These are phyloP conservation scores for Gossypioides kirkii DNA, from an alignment of 345 rosid genomes.

Conservation along the genomic window DNA sequence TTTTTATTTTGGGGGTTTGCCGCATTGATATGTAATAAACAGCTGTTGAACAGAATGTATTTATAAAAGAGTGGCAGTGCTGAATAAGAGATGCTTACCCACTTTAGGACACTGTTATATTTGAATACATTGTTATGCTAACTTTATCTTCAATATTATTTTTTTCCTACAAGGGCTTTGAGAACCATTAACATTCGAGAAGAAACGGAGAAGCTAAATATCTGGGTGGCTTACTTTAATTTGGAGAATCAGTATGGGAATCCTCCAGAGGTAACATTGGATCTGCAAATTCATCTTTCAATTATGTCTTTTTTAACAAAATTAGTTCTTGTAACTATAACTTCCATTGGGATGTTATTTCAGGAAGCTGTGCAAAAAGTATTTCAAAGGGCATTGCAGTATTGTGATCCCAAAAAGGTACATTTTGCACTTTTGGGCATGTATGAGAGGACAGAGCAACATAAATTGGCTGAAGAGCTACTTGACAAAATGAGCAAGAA, in stretches of 20 bases:
- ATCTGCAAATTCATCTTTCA: not conserved
- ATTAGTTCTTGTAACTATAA: not conserved
- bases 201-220: slow-evolving; percentile 88
- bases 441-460: slow-evolving; percentile 81
- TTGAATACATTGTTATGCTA: not conserved
- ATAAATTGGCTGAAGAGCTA: slow-evolving; percentile 65
- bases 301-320: not conserved
- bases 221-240: slow-evolving; percentile 96
- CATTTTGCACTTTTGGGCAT: slow-evolving; percentile 73
- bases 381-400: slow-evolving; percentile 85
- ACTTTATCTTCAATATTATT: not conserved
- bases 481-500: slow-evolving; percentile 73
- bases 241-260: slow-evolving; percentile 90
- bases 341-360: slow-evolving; percentile 1
- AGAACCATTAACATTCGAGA: slow-evolving; percentile 78
- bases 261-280: slow-evolving; percentile 71
- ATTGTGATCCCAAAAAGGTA: slow-evolving; percentile 76
- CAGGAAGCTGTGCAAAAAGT: slow-evolving; percentile 84
- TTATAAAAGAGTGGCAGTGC: not conserved
- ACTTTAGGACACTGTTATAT: not conserved
- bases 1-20: not conserved
- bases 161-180: slow-evolving; percentile 65
- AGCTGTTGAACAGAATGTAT: not conserved
- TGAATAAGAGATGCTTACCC: not conserved
- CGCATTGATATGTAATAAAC: not conserved